These are phyloP conservation scores for Tricholoma sp. DNA, from an alignment of 768 basidiomycete species.

Conservation along the genomic window DNA sequence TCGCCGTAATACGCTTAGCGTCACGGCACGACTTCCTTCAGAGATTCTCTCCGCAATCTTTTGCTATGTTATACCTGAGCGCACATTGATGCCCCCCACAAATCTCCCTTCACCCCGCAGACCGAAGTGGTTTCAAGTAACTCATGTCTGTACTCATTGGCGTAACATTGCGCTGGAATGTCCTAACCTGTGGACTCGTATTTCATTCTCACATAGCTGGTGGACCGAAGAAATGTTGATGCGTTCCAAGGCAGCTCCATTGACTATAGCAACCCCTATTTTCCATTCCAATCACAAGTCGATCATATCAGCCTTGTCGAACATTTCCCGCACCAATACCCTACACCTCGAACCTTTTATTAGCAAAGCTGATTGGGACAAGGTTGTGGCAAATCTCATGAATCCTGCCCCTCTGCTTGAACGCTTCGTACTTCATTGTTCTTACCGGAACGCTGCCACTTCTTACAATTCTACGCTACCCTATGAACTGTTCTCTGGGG, in stretches of 20 bases:
- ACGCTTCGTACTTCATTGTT: background rate
- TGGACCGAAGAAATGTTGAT: slow-evolving; percentile 4
- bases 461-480: slow-evolving; percentile 15
- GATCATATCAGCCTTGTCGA: background rate
- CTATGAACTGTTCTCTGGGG: slow-evolving; percentile 22
- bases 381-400: background rate
- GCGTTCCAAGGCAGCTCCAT: slow-evolving; percentile 4
- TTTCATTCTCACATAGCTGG: too few species aligned
- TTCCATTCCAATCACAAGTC: background rate
- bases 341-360: background rate
- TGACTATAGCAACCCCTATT: background rate
- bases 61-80: too few species aligned
- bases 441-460: too few species aligned
- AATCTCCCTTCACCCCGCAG: too few species aligned
- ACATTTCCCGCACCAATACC: background rate
- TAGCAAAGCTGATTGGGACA: background rate
- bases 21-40: too few species aligned
- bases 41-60: too few species aligned
- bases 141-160: too few species aligned
- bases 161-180: too few species aligned
- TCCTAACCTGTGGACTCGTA: too few species aligned
- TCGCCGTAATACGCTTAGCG: too few species aligned
- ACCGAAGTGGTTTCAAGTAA: too few species aligned
- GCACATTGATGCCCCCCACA: too few species aligned
- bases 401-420: slow-evolving; percentile 4